Base-by-base conservation (phyloP, 1,139 yeast species). In the Hemisphaericaspora subhashii region DNA sequence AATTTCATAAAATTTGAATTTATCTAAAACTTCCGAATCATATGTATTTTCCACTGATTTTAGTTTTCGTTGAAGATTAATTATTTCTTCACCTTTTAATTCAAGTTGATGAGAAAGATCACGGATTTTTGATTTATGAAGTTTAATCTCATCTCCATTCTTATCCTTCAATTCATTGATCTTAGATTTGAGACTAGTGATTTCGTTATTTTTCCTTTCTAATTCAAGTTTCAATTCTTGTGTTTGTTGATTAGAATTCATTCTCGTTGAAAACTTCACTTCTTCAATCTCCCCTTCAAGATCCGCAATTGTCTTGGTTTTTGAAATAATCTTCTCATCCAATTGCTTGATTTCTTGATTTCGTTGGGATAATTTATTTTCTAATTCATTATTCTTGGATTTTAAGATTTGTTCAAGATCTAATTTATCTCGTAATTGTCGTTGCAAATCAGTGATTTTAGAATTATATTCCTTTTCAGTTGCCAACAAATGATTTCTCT, bases 1-100 rank as follows among this genome's bases (percentile, higher is more conserved):
- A 28, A 15, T 21, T 21, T 42, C 43, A 23, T 42, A 42, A 18
- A 40, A 35, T 13, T 22, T 25, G 8, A 42, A 32, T 13, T 40
- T 38, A 10, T 35, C 32, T 11, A 13, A 17, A 30, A 12, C 10
- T 9, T 26, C 34, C 11, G 31, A 4, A 22, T 39, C 35, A 15
- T 32, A 24, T 13, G 17, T 13, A 3, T 20, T 20, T 4, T 31
- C 22, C 9, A 29, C 18, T 7, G 21, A 12, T 12, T 28, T 27
- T 15, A 36, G 17, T 8, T 28, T 13, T 29, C 23, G 11, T 18
- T 29, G 24, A 16, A 25, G 28, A 14, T 16, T 24, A 3, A 15
- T 16, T n/a, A 35, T 21, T 28, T 27, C 34, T 17, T 12, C 16
- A 2, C 24, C 27, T 9, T 15, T 34, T 5, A 22, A 14, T 15